Percentiles rank a stretch among this genome's conserved stretches.
Evolutionary conservation across 2,329 filamentous ascomycete species (phyloP).

Genomic region (Diaporthe amygdali): DNA sequence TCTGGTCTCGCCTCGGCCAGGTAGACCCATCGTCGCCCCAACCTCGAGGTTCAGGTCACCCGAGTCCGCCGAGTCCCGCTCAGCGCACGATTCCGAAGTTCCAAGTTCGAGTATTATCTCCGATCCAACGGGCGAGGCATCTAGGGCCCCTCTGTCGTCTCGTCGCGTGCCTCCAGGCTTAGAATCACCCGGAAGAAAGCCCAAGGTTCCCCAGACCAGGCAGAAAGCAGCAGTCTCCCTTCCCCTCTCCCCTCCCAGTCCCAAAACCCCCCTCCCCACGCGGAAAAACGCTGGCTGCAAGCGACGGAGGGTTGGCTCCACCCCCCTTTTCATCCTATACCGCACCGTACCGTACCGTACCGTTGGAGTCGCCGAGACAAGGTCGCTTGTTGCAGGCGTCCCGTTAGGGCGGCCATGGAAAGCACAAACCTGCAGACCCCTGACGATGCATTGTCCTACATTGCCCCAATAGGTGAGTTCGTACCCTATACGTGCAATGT

Average conservation of each 20-base stretch:
- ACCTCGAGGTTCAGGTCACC: not conserved
- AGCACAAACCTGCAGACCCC: slow-evolving; percentile 49
- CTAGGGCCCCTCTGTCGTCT: not conserved
- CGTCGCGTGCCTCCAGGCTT: not conserved
- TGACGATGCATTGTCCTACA: slow-evolving; percentile 52
- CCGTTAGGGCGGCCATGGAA: slow-evolving; percentile 42
- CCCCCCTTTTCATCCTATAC: not conserved
- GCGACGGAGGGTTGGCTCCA: not conserved
- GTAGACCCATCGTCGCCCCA: not conserved
- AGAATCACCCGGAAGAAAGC: not conserved
- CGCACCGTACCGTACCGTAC: slow-evolving; percentile 5
- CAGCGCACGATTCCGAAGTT: not conserved
- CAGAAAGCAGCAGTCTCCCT: not conserved
- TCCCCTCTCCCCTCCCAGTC: not conserved
- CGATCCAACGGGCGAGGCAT: not conserved
- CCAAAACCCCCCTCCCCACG: not conserved
- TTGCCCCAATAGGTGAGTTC: slow-evolving; percentile 62
- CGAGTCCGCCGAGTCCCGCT: not conserved
- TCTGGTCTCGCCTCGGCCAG: not conserved
- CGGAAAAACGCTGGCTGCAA: not conserved
- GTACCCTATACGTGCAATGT: slow-evolving; percentile 23
- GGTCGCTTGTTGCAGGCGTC: not conserved
- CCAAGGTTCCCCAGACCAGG: slow-evolving; percentile 8
- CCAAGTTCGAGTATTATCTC: not conserved
- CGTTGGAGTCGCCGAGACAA: slow-evolving; percentile 1